Evolutionary conservation across 768 basidiomycete species (phyloP), one percentile per base, ranked within the genome.

Genomic region (Grammothele lineata): DNA sequence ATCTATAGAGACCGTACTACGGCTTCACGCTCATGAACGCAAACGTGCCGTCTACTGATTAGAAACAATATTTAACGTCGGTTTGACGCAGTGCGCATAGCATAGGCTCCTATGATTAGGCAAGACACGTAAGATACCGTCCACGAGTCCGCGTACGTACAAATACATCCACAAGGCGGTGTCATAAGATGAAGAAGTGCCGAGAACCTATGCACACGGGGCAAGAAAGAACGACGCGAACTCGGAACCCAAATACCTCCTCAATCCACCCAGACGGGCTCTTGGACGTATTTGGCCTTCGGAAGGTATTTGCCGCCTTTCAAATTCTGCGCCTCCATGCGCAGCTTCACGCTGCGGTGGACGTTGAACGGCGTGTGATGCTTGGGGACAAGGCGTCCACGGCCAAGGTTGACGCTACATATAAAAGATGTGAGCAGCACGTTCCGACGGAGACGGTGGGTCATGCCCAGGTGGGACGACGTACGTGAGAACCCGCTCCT

Each of bases 261-360:
- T 53, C 48, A 56, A 43, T 56, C 55, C 26, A 56, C 55, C 51
- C 51, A 53, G 17, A 44, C 45, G 17, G 45, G 43, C 41, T 52
- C 47, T 38, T 14, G 19, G 23, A 21, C 22, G 23, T 60, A 62
- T 44, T 57, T 55, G 27, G 64, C 63, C 37, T 51, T 60, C 15
- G 67, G 68, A 7, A 21, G 49, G 50, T 70, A 70, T 21, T 54
- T 54, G 9, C 62, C 53, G 11, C 49, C 57, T 33, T 62, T 43
- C 49, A 68, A 42, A n/a, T 14, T 22, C 36, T 48, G 30, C 15
- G 57, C 47, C 37, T 62, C 53, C 49, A 62, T 53, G 14, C 64
- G 48, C 24, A 51, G 46, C 43, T 60, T 53, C 25, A 66, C 64
- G 45, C 50, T 58, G 34, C 57, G 40, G 49, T 66, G 64, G 19